Base-by-base conservation (phyloP, 1,284 basidiomycete genomes). In the Coniophora puteana region DNA sequence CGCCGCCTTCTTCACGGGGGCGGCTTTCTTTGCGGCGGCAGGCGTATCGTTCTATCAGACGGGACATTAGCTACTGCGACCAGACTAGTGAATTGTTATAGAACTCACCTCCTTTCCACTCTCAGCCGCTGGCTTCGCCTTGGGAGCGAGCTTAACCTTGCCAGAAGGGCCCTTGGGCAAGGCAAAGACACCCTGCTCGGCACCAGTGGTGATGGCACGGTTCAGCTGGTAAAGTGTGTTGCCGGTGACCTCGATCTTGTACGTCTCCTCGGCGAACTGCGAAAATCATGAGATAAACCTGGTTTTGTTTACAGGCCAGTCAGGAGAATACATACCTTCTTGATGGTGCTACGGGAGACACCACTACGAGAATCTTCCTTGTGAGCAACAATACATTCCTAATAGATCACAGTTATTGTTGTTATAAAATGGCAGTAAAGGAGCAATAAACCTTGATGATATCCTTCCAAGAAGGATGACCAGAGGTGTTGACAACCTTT, bases 91-190 rank as follows among this genome's bases (percentile, higher is more conserved):
- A n/a, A 18, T 36, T 28, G 31, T 22, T 24, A 41, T 28, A 5
- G 24, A 32, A 45, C 67, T 34, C 38, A 82, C 82, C 78, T 89
- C 83, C 58, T 85, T 66, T 63, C 71, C 62, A 60, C 76, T 59
- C 47, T 75, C 71, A 16, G 65, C 60, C 49, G 65, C 65, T 24
- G 51, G 51, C 62, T 68, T 78, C 45, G 80, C 80, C 69, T 70
- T 75, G 54, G 68, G 68, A 44, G 68, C 65, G 43, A 72, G 65
- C 69, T 88, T 90, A 59, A 87, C 76, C 56, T 84, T 84, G 47
- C 88, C 84, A 25, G 71, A 76, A 26, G 68, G 66, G 46, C 86
- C 89, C 68, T 89, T 90, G 54, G 89, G 88, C 34, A 90, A 73
- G 31, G 67, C 53, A 55, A 91, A 86, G 36, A 75, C 63, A 22